Evolutionary conservation across 1,284 basidiomycete species (phyloP), one percentile per base, ranked within the genome.

Genomic region (Melampsora larici-populina): DNA sequence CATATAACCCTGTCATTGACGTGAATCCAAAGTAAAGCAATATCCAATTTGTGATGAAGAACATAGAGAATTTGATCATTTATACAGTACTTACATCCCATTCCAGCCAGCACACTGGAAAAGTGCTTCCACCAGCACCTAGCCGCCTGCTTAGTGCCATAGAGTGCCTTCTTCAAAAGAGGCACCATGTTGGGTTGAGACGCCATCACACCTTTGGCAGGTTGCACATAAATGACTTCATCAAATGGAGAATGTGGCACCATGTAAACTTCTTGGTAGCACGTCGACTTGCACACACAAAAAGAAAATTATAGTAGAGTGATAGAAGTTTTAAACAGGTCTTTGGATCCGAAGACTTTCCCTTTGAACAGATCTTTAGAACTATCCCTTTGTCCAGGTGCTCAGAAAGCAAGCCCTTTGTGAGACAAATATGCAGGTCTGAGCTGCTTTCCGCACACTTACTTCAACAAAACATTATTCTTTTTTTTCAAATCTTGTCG

Each of bases 81-180:
- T 15, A 48, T 11, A 46, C 67, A 36, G 7, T n/a, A 36, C 15
- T 46, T 24, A 49, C n/a, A 69, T 9, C 67, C 67, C 8, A 26
- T 9, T 26, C n/a, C 26, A 7, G 43, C 48, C 21, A 69, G 26
- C 15, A 40, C 40, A 1, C 1, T 33, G 21, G 24, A 62, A 48
- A 69, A 43, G 26, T n/a, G n/a, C n/a, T n/a, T n/a, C n/a, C n/a
- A n/a, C n/a, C n/a, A n/a, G n/a, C n/a, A n/a, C n/a, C n/a, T 46
- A 69, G 29, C 67, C 7, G 36, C 67, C 26, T 69, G 67, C 26
- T 69, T 69, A 13, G 33, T 69, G 21, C 43, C 43, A 29, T 69
- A 69, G 21, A 69, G 67, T 24, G 33, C 67, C n/a, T n/a, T n/a
- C 26, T 31, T 15, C 11, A 31, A 18, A 6, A 66, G 55, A 2